A percentile compares a stretch with the other conserved stretches of the same genome.
These are phyloP conservation scores for Heliamphora exappendiculata DNA, from an alignment of 148 eudicot genomes.

Conservation along the genomic window DNA sequence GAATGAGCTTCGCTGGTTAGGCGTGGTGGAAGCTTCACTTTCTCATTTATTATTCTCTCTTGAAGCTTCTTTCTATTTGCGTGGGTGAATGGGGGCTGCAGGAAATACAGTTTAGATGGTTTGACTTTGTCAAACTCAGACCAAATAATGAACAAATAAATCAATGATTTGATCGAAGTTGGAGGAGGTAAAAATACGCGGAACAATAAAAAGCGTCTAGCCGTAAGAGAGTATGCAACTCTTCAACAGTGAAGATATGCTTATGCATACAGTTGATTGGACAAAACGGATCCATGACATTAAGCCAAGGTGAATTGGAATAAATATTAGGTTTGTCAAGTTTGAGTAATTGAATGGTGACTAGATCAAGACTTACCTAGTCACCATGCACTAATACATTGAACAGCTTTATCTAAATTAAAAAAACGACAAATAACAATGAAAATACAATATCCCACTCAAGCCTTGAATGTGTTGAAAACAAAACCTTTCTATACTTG, in stretches of 20 bases:
- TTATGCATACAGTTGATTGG: background rate
- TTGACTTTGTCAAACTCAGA: no score
- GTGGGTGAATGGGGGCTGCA: conserved; percentile 83
- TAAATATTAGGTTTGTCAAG: background rate
- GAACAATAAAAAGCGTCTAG: background rate
- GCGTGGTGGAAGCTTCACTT: conserved; percentile 79
- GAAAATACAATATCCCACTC: background rate
- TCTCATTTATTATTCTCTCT: conserved; percentile 73
- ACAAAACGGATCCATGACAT: background rate
- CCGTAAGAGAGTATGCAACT: background rate
- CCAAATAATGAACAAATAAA: no score
- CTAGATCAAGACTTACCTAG: background rate
- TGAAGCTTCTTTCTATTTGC: conserved; percentile 85
- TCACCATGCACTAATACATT: background rate
- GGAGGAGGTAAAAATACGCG: background rate
- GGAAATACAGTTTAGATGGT: conserved; percentile 1
- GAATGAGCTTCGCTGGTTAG: conserved; percentile 76
- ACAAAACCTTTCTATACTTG: background rate
- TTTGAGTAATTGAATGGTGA: background rate
- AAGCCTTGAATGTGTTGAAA: background rate
- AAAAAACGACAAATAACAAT: background rate
- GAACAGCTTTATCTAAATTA: background rate
- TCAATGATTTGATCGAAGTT: no score
- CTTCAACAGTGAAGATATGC: background rate
- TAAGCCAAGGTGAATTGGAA: background rate